Conservation (phyloP, 306 rosid species). For the Lotus japonicus region DNA sequence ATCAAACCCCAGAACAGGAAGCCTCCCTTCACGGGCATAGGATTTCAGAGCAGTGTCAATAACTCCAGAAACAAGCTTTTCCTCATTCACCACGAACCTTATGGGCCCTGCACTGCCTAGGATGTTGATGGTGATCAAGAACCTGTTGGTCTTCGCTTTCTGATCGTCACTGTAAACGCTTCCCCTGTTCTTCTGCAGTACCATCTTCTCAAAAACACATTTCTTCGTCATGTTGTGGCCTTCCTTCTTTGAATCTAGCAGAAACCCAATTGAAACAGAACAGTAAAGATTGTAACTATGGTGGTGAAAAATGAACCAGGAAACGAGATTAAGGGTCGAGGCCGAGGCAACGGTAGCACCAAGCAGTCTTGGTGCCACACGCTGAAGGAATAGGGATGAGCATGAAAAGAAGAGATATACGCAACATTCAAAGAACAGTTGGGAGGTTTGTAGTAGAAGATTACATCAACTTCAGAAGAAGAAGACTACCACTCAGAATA, state of each 20-base stretch:
- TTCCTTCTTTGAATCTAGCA: not conserved
- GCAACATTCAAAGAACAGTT: slow-evolving; percentile 18
- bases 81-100: slow-evolving; percentile 67
- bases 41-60: slow-evolving; percentile 66
- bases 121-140: slow-evolving; percentile 63
- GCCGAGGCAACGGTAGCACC: slow-evolving; percentile 32
- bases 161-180: not conserved
- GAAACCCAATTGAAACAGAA: slow-evolving; percentile 6
- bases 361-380: slow-evolving; percentile 15
- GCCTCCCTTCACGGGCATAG: slow-evolving; percentile 82
- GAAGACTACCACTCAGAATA: not conserved
- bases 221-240: not conserved
- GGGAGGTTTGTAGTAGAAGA: not conserved
- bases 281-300: not conserved
- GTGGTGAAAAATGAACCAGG: not conserved
- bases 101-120: slow-evolving; percentile 85
- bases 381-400: slow-evolving; percentile 8
- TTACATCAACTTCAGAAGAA: not conserved
- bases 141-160: slow-evolving; percentile 29
- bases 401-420: slow-evolving; percentile 24
- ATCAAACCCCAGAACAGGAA: slow-evolving; percentile 72
- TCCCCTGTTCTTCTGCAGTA: slow-evolving; percentile 20
- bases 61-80: slow-evolving; percentile 58
- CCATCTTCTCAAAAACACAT: slow-evolving; percentile 15
- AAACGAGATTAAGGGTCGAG: slow-evolving; percentile 19